Evolutionary conservation across 805 yeast species (phyloP).

Genomic region (Babjeviella inositovora): DNA sequence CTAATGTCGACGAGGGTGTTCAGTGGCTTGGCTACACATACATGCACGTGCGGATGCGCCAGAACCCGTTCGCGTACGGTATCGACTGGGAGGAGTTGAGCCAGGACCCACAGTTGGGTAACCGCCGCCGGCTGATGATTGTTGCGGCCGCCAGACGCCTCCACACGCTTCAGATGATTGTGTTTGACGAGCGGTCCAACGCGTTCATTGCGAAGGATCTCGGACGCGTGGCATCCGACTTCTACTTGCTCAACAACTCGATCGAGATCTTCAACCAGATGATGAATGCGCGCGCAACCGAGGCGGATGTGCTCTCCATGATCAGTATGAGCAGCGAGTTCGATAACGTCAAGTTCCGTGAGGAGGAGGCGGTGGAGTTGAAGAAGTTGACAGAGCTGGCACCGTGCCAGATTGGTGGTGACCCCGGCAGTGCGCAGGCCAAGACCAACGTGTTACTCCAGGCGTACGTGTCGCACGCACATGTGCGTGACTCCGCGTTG

Average conservation of each 20-base stretch:
- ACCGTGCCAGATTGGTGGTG: constrained; percentile 76
- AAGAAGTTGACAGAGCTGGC: constrained; percentile 41
- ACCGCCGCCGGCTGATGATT: constrained; percentile 62
- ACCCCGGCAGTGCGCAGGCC: constrained; percentile 59
- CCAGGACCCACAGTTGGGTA: constrained; percentile 68
- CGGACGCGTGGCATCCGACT: constrained; percentile 91
- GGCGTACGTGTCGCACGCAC: constrained; percentile 67
- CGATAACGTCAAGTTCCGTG: constrained; percentile 76
- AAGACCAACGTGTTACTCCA: constrained; percentile 82
- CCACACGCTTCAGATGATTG: constrained; percentile 85
- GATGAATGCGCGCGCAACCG: constrained; percentile 74
- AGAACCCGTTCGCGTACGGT: constrained; percentile 87
- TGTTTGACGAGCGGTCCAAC: constrained; percentile 73
- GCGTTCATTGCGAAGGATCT: constrained; percentile 74
- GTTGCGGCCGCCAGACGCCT: constrained; percentile 66
- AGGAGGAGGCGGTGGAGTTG: constrained; percentile 73
- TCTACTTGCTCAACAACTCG: constrained; percentile 70
- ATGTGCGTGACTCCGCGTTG: constrained; percentile 64
- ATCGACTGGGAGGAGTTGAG: constrained; percentile 75
- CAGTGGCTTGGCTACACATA: constrained; percentile 98
- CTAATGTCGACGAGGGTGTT: constrained; percentile 86
- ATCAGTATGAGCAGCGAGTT: constrained; percentile 89
- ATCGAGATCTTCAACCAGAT: constrained; percentile 81
- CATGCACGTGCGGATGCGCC: constrained; percentile 83
- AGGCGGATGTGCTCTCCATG: constrained; percentile 81